These are phyloP conservation scores for Goniomonas avonlea DNA, from an alignment of 78 protist genomes.

Conservation along the genomic window DNA sequence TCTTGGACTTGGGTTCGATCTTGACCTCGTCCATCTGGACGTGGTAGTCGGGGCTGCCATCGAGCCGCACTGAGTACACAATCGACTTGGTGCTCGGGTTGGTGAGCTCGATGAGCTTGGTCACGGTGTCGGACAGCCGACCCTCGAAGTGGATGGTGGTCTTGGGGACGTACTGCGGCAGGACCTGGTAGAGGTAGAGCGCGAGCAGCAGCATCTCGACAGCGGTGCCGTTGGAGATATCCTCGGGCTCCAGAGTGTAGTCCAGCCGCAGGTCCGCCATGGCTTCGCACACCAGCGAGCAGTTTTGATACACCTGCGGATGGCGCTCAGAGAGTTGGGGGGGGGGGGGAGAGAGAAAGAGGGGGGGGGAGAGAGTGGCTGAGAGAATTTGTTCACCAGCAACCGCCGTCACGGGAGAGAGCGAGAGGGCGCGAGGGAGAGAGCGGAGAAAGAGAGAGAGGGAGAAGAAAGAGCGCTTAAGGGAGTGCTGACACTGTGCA, in stretches of 20 bases:
- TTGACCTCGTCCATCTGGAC: background rate
- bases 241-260: background rate
- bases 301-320: background rate
- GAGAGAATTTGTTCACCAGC: too few relatives aligned
- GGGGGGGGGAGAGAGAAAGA: background rate
- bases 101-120: slow-evolving; percentile 43
- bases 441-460: too few relatives aligned
- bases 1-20: background rate
- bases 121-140: slow-evolving; percentile 18
- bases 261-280: background rate
- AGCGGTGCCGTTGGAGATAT: background rate
- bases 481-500: too few relatives aligned
- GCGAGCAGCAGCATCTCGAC: slow-evolving; percentile 27
- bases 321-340: background rate
- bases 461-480: too few relatives aligned
- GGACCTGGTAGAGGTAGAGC: slow-evolving; percentile 24
- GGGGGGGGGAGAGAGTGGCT: too few relatives aligned
- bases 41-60: slow-evolving; percentile 7
- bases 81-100: slow-evolving; percentile 38
- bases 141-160: slow-evolving; percentile 34
- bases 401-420: too few relatives aligned
- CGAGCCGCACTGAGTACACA: slow-evolving; percentile 29
- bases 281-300: background rate
- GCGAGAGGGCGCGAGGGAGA: too few relatives aligned
- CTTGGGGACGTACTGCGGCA: slow-evolving; percentile 55